Evolutionary conservation across 2,329 filamentous ascomycete species (phyloP), one percentile per base, ranked within the genome.

Genomic region (Pestalotiopsis sp.): DNA sequence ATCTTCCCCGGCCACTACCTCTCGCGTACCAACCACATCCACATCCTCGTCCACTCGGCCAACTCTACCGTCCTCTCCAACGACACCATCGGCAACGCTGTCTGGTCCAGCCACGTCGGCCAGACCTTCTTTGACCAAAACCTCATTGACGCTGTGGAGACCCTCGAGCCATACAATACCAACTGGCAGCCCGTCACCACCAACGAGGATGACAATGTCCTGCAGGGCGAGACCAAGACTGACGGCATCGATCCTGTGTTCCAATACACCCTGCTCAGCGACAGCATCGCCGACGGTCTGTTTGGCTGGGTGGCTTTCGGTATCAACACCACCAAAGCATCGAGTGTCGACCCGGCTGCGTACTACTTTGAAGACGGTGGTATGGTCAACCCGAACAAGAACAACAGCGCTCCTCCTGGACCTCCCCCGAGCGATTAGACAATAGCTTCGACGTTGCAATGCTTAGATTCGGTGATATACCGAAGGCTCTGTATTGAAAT

Each of bases 101-200:
- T 79, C 61, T 64, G 41, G 25, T 83, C 87, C 67, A 84, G 86
- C 6, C 89, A 92, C 78, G 83, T 91, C 57, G 90, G 90, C n/a
- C 90, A 92, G 76, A 75, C 90, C 65, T 92, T 89, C 83, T 89
- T 90, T 76, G 88, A 91, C 76, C 86, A 91, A 75, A 81, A 82
- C 70, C 84, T 92, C 7, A 84, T 88, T 71, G 73, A 73, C 27
- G 71, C 31, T 1, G 62, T 64, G 9, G 62, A 64, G 41, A 23
- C 17, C 3, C 23, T 52, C 27, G 38, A 36, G 12, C 62, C 62
- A 2, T 64, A 64, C 25, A 52, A 45, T 7, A 31, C 38, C 38
- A 64, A 64, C 41, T 49, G 38, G 38, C 38, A 49, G 20, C 20
- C 62, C 5, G 25, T 64, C n/a, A 64, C 62, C 17, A 3, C 6